These are phyloP conservation scores for Harringtonia aguacate DNA, from an alignment of 2,329 filamentous ascomycete genomes.

Conservation along the genomic window DNA sequence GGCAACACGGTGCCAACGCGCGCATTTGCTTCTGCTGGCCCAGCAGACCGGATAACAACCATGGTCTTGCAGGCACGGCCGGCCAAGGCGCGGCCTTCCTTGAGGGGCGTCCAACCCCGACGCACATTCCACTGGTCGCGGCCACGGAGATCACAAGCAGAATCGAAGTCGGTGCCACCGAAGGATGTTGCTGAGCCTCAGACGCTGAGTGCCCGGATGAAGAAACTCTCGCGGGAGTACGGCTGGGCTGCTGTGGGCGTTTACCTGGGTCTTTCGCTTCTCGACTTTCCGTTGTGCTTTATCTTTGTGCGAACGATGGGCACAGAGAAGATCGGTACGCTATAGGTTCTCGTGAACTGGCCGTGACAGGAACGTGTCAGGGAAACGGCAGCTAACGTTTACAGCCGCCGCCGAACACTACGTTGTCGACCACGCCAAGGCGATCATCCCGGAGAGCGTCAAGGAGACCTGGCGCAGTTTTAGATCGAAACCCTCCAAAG, in stretches of 20 bases:
- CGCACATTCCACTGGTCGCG: conserved; percentile 19
- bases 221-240: conserved; percentile 82
- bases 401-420: conserved; percentile 53
- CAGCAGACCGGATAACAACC: background rate
- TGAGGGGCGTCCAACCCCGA: conserved; percentile 6
- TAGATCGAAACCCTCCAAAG: conserved; percentile 31
- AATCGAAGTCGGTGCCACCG: conserved; percentile 3
- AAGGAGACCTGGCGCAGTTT: conserved; percentile 41
- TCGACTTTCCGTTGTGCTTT: conserved; percentile 96
- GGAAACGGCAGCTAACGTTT: background rate
- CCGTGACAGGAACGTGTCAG: no score
- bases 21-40: background rate
- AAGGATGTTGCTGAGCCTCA: conserved; percentile 19
- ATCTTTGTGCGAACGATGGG: conserved; percentile 73
- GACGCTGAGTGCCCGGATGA: conserved; percentile 60
- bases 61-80: background rate
- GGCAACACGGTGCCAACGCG: background rate
- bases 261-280: conserved; percentile 68
- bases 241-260: conserved; percentile 91
- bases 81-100: background rate
- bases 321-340: conserved; percentile 72
- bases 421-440: conserved; percentile 50
- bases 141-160: conserved; percentile 13
- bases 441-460: conserved; percentile 48
- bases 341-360: no score